Base-by-base conservation (phyloP, 1,284 basidiomycete genomes). In the Fistulina hepatica region DNA sequence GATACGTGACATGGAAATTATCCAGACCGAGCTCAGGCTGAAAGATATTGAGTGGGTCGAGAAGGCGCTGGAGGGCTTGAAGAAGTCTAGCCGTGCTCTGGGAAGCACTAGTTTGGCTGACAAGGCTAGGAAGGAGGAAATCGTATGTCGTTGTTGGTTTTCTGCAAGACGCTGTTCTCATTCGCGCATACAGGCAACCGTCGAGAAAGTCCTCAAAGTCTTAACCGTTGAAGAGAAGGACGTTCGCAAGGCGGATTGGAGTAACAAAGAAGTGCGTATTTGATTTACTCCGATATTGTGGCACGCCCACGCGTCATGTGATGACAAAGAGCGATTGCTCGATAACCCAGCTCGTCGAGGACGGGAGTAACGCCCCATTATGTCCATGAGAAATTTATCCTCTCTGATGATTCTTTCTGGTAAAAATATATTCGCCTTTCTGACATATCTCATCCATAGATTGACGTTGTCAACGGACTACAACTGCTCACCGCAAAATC, bases 31-130 rank as follows among this genome's bases (percentile, higher is more conserved):
- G 60, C 66, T 97, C 25, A 72, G 93, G 34, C 65, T 98, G 40
- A 99, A 99, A 67, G 95, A 99, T 59, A 95, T 95, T 48, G 95
- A 98, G 56, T 99, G 95, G 95, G 81, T 90, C 10, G 88, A 97
- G 63, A 97, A 97, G 65, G 67, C 79, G 36, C 61, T 97, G 23
- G 94, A 97, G 0, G 64, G 61, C 32, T 58, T 89, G 44, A 90
- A 86, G 62, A 86, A 81, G 63, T 55, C 60, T 27, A 73, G 75
- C 11, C 69, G 85, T 28, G 61, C 74, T 38, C 67, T 92, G 25
- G 88, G 86, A 9, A 89, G 69, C 54, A 76, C 61, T 41, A 85
- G 79, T 54, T 67, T 99, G 49, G 92, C 91, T 1, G 94, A 95
- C 64, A 97, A 86, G 65, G 91, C 91, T 23, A 90, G 72, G 69